phyloP scores from a whole-genome alignment of 208 protist species.

The Trypanosomatidae sp. region DNA sequence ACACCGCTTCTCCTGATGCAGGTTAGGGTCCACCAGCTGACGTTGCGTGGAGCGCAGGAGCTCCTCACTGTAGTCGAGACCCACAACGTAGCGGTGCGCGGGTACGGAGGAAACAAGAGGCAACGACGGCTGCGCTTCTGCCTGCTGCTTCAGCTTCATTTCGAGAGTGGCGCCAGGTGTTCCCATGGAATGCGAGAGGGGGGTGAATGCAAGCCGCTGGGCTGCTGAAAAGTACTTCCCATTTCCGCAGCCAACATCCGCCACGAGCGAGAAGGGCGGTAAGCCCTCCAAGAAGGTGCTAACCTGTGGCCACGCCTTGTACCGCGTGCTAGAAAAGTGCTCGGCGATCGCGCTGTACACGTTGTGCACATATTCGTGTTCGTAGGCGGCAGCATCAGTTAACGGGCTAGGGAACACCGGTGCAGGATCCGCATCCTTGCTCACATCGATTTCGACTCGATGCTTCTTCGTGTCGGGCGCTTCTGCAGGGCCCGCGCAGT shows the following conservation, averaged over 20 bases:
- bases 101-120: constrained; percentile 1
- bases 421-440: background rate
- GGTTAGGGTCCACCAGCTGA: constrained; percentile 41
- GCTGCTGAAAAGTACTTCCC: constrained; percentile 80
- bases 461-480: background rate
- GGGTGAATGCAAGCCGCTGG: constrained; percentile 6
- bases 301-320: constrained; percentile 89
- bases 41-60: constrained; percentile 64
- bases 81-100: constrained; percentile 57
- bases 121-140: background rate
- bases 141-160: background rate
- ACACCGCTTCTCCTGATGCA: constrained; percentile 10
- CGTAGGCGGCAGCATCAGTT: constrained; percentile 35
- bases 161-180: background rate
- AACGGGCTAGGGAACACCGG: background rate
- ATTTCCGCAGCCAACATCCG: constrained; percentile 89
- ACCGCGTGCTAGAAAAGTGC: constrained; percentile 88
- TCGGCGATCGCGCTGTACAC: constrained; percentile 84
- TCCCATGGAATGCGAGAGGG: background rate
- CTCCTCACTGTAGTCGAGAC: constrained; percentile 63
- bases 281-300: constrained; percentile 61
- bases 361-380: constrained; percentile 70
- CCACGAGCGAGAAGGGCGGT: constrained; percentile 59
- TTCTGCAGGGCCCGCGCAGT: background rate
- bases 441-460: constrained; percentile 3